Evolutionary conservation across 75 land plant genomes (phyloP), one percentile per base, ranked within the genome.

Genomic region (Picea glauca): DNA sequence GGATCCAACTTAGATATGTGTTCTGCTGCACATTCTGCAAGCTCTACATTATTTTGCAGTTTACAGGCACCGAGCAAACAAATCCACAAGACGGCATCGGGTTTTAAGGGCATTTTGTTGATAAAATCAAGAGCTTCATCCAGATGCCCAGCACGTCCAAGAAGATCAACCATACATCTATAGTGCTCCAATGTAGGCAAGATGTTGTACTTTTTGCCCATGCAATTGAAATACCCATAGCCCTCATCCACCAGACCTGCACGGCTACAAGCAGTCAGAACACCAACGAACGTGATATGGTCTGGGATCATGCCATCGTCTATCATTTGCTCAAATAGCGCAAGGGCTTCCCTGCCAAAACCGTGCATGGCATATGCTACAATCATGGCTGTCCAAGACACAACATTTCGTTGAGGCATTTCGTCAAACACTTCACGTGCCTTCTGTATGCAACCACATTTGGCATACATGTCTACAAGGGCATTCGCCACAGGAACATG

Each of bases 381-480:
- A 60, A 90, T 83, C 75, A 90, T 13, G 60, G 77, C 73, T 38
- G 88, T 91, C 93, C 93, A 91, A 33, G 87, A 80, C 13, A 86
- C 66, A 9, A 82, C 66, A 13, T 81, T 33, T 14, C 90, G 67
- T 11, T 58, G 43, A 1, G 0, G 26, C 66, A 85, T 72, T 35
- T 60, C 31, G 2, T 87, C 86, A 43, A 84, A 61, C 6, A 88
- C 13, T 75, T 74, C 74, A 60, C 82, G 58, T 32, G 85, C 81
- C 72, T 84, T 82, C 68, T 81, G 60, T 58, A 90, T 76, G 43
- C 80, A 81, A 6, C 90, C 92, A 73, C 89, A 85, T 81, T 90
- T 90, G 17, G 85, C 86, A 83, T 91, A 91, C 90, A 88, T 88
- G 77, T 88, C 93, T 82, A 91, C 84, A 13, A 82, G 58, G 43